Base-by-base conservation (phyloP, 352 stramenopile species). In the Pythium myriotylum region DNA sequence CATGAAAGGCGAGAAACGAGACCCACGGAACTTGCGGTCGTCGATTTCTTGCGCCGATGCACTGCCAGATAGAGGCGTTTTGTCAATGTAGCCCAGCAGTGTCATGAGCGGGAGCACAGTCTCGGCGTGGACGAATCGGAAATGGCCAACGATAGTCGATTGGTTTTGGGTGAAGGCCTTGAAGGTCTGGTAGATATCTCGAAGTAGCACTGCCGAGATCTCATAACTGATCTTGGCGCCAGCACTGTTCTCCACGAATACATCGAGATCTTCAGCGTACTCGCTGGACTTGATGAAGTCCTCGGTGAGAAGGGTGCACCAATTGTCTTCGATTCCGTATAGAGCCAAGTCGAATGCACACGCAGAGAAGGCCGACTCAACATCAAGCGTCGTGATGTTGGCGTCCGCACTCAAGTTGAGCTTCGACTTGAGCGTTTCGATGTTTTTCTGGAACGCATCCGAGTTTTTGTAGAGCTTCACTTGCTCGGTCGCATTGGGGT, bases 191-290 rank as follows among this genome's bases (percentile, higher is more conserved):
- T 60, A 29, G 20, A 69, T 46, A 24, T 69, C 62, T 13, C 50
- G 29, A 14, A 69, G 49, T 16, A 69, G 35, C 26, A 65, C 54
- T 4, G 47, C 13, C 2, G 62, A 40, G n/a, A 65, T 69, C 62
- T 69, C 53, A 43, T 69, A 69, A 41, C 59, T 69, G 62, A 69
- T 57, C 29, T 59, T 54, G 41, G 42, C 58, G 16, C 62, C 62
- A 12, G 32, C 26, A 22, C 62, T 54, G 22, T 43, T 43, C 16
- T 54, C 26, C 40, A 65, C 63, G 42, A 56, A 69, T 3, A 37
- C 54, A n/a, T 64, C 41, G 16, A 69, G 24, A 17, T 69, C 62
- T 27, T 69, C 54, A 0, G 39, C 39, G 22, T 55, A 62, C 32
- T 69, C 62, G 16, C 29, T 29, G 2, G 54, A 49, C 49, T 59